A percentile compares a stretch with the other conserved stretches of the same genome.
Evolutionary conservation across 1,284 basidiomycete genomes (phyloP).

Genomic region (Butyriboletus appendiculatus): DNA sequence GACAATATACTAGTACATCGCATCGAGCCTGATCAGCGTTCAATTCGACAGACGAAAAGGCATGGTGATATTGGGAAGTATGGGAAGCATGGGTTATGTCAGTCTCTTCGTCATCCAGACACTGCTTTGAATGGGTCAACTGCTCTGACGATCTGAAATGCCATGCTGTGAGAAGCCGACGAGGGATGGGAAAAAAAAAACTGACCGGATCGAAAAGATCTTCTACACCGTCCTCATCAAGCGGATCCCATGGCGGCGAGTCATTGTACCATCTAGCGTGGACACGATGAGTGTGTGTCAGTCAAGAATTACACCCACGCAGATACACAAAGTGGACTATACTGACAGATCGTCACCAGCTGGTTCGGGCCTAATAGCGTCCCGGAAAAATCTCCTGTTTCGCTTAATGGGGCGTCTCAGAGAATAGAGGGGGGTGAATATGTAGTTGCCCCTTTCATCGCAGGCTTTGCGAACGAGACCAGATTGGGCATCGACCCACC

Average conservation of each 20-base stretch:
- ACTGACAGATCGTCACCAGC: constrained; percentile 26
- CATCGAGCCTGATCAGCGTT: neutral
- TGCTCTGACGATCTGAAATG: neutral
- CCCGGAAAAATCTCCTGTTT: constrained; percentile 20
- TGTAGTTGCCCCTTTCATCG: constrained; percentile 6
- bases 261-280: constrained; percentile 25
- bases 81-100: neutral
- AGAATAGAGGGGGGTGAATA: constrained; percentile 26
- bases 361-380: constrained; percentile 12
- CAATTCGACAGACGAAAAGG: neutral
- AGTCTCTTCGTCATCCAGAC: neutral
- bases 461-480: constrained; percentile 24
- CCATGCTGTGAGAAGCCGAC: neutral
- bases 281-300: neutral
- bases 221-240: constrained; percentile 27
- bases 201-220: constrained; percentile 8
- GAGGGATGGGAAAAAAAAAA: neutral
- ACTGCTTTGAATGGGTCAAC: constrained; percentile 6
- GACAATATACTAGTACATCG: neutral
- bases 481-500: constrained; percentile 18
- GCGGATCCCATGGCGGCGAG: constrained; percentile 28
- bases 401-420: constrained; percentile 22
- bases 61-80: neutral
- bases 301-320: neutral
- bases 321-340: neutral